phyloP scores from a whole-genome alignment of 2,329 filamentous ascomycete genomes.

The Botrytis fragariae region DNA sequence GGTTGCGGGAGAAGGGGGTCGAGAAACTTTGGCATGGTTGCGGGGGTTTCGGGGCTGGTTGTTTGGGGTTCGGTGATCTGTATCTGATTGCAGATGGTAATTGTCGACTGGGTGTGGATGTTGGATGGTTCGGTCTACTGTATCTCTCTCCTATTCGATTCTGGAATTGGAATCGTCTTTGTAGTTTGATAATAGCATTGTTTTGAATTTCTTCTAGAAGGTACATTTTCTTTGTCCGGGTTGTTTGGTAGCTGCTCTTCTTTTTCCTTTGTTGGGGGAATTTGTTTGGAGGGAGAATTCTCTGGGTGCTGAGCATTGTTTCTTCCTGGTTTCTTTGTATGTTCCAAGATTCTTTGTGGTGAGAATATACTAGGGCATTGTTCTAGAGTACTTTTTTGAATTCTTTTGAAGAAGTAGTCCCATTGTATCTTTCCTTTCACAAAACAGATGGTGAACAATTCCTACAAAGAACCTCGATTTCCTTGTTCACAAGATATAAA shows the following conservation, averaged over 20 bases:
- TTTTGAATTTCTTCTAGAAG: constrained; percentile 1
- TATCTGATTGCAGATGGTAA: neutral
- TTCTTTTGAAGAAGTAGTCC: neutral
- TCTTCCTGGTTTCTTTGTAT: neutral
- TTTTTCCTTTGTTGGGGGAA: neutral
- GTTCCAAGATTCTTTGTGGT: neutral
- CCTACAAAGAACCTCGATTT: neutral
- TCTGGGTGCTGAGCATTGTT: neutral
- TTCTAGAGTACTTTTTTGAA: neutral
- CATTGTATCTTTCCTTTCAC: neutral
- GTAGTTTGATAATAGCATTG: neutral
- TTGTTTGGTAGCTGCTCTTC: neutral
- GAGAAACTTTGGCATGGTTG: constrained; percentile 1
- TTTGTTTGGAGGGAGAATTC: neutral
- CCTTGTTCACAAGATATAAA: neutral
- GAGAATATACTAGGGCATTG: neutral
- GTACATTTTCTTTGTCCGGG: neutral
- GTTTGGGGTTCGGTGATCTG: neutral
- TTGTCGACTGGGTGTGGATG: neutral
- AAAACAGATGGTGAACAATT: neutral
- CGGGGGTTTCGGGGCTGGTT: neutral
- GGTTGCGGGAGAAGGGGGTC: neutral
- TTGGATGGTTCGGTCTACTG: neutral
- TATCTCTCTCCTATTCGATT: neutral
- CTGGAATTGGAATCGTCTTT: neutral